phyloP scores from a whole-genome alignment of 371 early-diverging fungal genomes.

The Syncephalastrum sp. region DNA sequence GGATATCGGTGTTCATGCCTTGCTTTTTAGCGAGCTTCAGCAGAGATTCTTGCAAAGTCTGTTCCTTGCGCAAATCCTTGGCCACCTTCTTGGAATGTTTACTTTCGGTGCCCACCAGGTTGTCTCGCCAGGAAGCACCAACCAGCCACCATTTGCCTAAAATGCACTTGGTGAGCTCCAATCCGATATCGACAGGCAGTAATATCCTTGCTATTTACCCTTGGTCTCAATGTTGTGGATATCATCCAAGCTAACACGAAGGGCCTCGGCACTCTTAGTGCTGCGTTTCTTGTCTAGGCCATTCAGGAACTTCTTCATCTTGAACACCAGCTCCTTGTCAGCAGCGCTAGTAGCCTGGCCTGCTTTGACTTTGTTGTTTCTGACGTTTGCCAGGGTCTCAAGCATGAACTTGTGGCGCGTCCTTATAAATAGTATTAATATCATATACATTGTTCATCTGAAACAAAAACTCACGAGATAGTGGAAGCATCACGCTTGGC shows the following conservation, averaged over 20 bases:
- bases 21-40: constrained; percentile 80
- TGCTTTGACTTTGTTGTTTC: constrained; percentile 88
- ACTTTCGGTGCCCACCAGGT: constrained; percentile 55
- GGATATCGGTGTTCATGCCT: constrained; percentile 95
- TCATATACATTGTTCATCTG: constrained; percentile 11
- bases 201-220: constrained; percentile 50
- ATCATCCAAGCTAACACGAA: constrained; percentile 88
- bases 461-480: constrained; percentile 38
- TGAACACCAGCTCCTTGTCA: constrained; percentile 60
- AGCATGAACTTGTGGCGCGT: constrained; percentile 90
- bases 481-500: constrained; percentile 45
- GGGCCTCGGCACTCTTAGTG: constrained; percentile 63
- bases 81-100: constrained; percentile 35
- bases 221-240: constrained; percentile 80
- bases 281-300: constrained; percentile 66
- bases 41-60: constrained; percentile 60
- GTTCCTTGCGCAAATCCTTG: constrained; percentile 42
- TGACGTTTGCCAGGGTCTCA: constrained; percentile 87
- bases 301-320: constrained; percentile 82
- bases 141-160: constrained; percentile 85
- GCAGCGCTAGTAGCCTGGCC: constrained; percentile 49
- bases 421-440: constrained; percentile 23
- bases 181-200: background rate
- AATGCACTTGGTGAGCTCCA: no score
- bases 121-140: constrained; percentile 80